Base-by-base conservation (phyloP, 371 early-diverging fungal species). In the Synchytrium microbalum region DNA sequence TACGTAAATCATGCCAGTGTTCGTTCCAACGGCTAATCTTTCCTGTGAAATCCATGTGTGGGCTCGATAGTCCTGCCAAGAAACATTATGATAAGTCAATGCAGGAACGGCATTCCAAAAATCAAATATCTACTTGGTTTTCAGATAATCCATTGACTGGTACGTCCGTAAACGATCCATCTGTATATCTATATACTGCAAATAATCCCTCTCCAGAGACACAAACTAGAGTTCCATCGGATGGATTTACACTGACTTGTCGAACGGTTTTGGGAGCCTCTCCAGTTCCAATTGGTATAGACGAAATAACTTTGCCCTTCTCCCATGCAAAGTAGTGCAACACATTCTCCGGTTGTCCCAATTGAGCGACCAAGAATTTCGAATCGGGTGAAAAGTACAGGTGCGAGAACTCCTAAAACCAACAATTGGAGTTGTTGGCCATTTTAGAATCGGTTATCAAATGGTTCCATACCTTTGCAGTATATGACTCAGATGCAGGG, bases 11-110 rank as follows among this genome's bases (percentile, higher is more conserved):
- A 73, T 70, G 28, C 70, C 72, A 46, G 76, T 74, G 24, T 75
- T 75, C 0, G 76, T 76, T 27, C 78, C 75, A 56, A 69, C 69
- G 5, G 73, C 54, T 52, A 78, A 64, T 2, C 71, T 5, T 10
- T 74, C 73, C 30, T 76, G 78, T 10, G 62, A 31, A 30, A 71
- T 67, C 82, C 80, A 81, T 62, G 69, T 69, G 53, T 81, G 82
- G 30, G 71, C 14, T 67, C 29, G 61, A 75, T 74, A 59, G 66
- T 75, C 72, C 74, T 79, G 38, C 16, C 38, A 32, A 13, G 31
- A 31, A 54, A 5, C 3, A 64, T 5, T 38, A 31, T 24, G 14
- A 1, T 24, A n/a, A 56, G 24, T 10, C 14, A 23, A 14, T 51
- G 14, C 23, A 14, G 51, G 14, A 14, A 23, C 14, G 23, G 23